Evolutionary conservation across 108 stramenopile genomes (phyloP).

Genomic region (Cyclotella baltica): DNA sequence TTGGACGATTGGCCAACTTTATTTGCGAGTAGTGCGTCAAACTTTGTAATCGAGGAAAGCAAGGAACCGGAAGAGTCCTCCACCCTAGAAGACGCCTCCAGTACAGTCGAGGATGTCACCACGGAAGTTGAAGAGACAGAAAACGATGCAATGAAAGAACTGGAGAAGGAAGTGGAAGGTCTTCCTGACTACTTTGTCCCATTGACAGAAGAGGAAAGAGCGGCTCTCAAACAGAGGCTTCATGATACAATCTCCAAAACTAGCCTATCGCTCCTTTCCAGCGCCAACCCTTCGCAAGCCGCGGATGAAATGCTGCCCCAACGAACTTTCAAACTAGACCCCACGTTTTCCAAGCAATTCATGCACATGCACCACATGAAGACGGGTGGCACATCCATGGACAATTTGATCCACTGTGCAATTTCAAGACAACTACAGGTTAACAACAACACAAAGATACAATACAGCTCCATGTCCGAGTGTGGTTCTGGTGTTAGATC

Average conservation of each 20-base stretch:
- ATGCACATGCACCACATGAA: constrained; percentile 89
- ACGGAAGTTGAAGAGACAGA: background rate
- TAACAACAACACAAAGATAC: constrained; percentile 24
- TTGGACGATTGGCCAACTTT: constrained; percentile 52
- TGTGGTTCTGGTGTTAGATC: constrained; percentile 29
- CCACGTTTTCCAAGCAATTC: constrained; percentile 64
- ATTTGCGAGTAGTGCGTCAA: background rate
- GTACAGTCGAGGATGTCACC: background rate
- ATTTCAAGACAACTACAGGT: constrained; percentile 43
- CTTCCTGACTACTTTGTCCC: constrained; percentile 51
- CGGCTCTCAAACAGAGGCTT: constrained; percentile 33
- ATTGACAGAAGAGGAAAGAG: constrained; percentile 40
- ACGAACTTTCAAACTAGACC: constrained; percentile 37
- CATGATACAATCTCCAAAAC: constrained; percentile 27
- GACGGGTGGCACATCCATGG: constrained; percentile 77
- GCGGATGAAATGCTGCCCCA: constrained; percentile 13
- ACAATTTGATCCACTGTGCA: constrained; percentile 63
- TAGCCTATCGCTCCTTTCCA: constrained; percentile 27
- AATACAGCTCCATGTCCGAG: constrained; percentile 47
- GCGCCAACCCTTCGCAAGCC: constrained; percentile 11
- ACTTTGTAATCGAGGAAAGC: background rate
- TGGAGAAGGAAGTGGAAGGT: constrained; percentile 1
- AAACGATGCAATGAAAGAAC: background rate
- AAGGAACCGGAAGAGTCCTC: too few species aligned
- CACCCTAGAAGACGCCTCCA: too few species aligned